Evolutionary conservation across 176 grass and related monocot genomes (phyloP).

Genomic region (Chrysopogon serrulatus): DNA sequence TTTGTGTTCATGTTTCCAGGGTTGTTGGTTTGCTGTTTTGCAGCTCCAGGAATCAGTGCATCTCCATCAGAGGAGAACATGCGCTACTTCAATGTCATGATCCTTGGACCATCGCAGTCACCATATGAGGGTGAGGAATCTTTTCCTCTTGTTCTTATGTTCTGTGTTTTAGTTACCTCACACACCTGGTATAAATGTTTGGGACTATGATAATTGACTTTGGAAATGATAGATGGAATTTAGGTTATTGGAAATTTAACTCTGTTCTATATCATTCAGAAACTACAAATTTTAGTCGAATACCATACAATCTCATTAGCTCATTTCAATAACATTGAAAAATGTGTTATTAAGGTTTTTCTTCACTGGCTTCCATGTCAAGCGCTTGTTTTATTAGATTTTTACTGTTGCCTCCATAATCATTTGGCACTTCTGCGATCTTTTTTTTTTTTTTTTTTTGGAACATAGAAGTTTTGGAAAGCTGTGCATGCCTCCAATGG

Average conservation of each 20-base stretch:
- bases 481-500: not conserved
- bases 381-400: no score
- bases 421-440: not conserved
- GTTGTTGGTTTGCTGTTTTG: constrained; percentile 1
- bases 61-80: constrained; percentile 98
- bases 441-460: no score
- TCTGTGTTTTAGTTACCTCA: not conserved
- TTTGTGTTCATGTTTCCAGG: not conserved
- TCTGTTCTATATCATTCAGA: not conserved
- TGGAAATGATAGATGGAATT: constrained; percentile 2
- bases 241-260: not conserved
- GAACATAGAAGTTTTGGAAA: not conserved
- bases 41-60: constrained; percentile 92
- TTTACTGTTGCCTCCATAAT: not conserved
- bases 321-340: not conserved
- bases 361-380: not conserved
- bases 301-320: not conserved
- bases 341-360: not conserved
- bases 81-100: constrained; percentile 99
- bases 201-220: not conserved
- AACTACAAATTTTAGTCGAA: not conserved
- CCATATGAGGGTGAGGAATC: constrained; percentile 56
- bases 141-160: not conserved
- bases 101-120: constrained; percentile 85
- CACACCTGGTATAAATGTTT: no score